Evolutionary conservation across 1,284 basidiomycete species (phyloP), one percentile per base, ranked within the genome.

Genomic region (Boletellus sp.): DNA sequence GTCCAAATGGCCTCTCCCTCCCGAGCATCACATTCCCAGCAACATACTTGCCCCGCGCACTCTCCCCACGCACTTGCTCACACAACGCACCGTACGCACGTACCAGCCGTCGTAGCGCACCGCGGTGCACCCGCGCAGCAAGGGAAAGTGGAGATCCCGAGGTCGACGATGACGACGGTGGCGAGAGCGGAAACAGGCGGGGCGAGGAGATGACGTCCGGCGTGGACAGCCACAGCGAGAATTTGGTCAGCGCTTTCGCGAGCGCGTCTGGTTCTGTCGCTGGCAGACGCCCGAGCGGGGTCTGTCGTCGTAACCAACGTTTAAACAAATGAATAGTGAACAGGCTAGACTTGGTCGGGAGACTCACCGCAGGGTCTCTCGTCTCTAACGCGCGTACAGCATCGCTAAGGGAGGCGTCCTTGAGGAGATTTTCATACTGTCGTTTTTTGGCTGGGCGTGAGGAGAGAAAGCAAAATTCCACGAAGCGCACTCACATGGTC

Each of bases 11-110:
- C 63, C 89, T 70, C 70, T 88, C 85, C 56, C 87, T 81, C n/a
- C 91, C 86, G 38, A 97, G 70, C 56, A 97, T 66, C n/a, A 92
- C 95, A 57, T 86, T 80, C 12, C 85, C 86, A 39, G 93, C 93
- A 70, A 97, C 93, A 65, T 96, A 97, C 62, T 77, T 79, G 56
- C 58, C 63, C 7, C 42, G 54, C 18, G 47, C 54, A 44, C 93
- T 92, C 47, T 63, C 64, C 37, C 90, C 89, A 64, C 82, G 77
- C 15, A 96, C 87, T 55, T 83, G 81, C 35, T 84, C 83, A 60
- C 87, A 91, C 2, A 96, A 72, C 55, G 75, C 67, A 10, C 73
- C 76, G 68, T 97, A 97, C 3, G 84, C 82, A 30, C 71, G 70
- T 2, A 82, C 85, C 51, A 96, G 75, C 22, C 83, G 75, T 35